Evolutionary conservation across 371 early-diverging fungal species (phyloP).

Genomic region (Mortierella sp.): DNA sequence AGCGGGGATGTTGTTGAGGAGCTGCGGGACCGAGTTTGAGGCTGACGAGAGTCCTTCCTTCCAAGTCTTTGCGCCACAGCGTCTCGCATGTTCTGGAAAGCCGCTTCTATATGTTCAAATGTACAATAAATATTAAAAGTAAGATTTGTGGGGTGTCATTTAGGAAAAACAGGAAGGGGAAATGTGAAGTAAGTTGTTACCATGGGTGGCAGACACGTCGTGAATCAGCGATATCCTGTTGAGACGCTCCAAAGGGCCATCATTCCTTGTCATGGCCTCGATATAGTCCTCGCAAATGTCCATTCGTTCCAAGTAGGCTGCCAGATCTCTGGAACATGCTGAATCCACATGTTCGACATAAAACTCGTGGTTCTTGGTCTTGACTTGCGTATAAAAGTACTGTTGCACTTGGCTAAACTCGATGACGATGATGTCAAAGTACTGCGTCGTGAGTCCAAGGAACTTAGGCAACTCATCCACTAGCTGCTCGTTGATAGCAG

Average conservation of each 20-base stretch:
- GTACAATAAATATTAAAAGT: background rate
- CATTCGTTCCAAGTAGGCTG: conserved; percentile 29
- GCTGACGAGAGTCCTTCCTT: conserved; percentile 3
- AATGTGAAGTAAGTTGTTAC: conserved; percentile 1
- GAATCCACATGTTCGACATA: conserved; percentile 30
- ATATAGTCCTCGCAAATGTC: conserved; percentile 48
- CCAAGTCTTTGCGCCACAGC: conserved; percentile 16
- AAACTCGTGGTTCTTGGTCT: conserved; percentile 34
- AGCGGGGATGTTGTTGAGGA: conserved; percentile 17
- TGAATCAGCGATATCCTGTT: conserved; percentile 26
- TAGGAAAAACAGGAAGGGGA: background rate
- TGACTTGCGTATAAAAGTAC: conserved; percentile 54
- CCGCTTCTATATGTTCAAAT: conserved; percentile 12
- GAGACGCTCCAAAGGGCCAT: conserved; percentile 37
- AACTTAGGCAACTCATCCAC: conserved; percentile 84
- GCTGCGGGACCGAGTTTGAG: conserved; percentile 16
- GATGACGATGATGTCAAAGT: conserved; percentile 73
- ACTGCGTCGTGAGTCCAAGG: conserved; percentile 68
- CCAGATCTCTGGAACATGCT: conserved; percentile 21
- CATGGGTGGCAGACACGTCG: conserved; percentile 34
- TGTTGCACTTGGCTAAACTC: conserved; percentile 75
- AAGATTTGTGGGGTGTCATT: no score
- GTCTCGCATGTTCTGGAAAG: conserved; percentile 36
- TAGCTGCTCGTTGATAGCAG: conserved; percentile 82
- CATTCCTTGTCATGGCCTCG: conserved; percentile 33